Conservation (phyloP, 2,329 filamentous ascomycete species). For the Pyricularia sp. region DNA sequence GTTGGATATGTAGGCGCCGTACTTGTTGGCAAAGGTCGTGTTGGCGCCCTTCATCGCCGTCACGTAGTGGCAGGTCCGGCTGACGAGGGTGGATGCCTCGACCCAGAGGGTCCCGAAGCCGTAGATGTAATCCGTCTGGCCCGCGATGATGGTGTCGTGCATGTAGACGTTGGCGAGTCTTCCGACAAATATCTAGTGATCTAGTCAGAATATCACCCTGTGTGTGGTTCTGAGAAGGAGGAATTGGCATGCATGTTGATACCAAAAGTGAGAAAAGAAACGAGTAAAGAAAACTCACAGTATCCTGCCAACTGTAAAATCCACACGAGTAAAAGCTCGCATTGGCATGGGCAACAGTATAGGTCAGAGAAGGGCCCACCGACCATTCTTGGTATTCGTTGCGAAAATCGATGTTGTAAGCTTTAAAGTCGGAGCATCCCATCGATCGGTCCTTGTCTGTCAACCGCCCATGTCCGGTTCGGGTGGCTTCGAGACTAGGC, state of each 20-base stretch:
- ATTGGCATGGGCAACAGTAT: conserved; percentile 39
- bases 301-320: conserved; percentile 61
- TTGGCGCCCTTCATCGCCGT: conserved; percentile 61
- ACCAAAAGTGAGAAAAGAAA: too few relatives aligned
- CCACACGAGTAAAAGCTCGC: conserved; percentile 58
- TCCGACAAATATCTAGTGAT: conserved; percentile 47
- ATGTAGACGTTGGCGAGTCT: conserved; percentile 60
- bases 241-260: too few relatives aligned
- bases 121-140: conserved; percentile 51
- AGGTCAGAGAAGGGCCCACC: not conserved
- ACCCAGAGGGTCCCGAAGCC: conserved; percentile 57
- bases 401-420: not conserved
- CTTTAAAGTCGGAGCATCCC: not conserved
- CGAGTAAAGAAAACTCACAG: conserved; percentile 27
- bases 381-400: not conserved
- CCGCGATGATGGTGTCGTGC: conserved; percentile 48
- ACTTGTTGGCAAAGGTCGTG: conserved; percentile 57
- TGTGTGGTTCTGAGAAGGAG: conserved; percentile 6
- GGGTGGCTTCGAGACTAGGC: not conserved
- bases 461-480: not conserved
- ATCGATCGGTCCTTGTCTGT: not conserved
- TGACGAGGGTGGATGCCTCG: conserved; percentile 38
- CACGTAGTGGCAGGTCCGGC: conserved; percentile 55
- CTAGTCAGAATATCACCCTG: not conserved
- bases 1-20: conserved; percentile 54